Conservation (phyloP, 78 protist species). For the Dictyostelium brefeldianum region DNA sequence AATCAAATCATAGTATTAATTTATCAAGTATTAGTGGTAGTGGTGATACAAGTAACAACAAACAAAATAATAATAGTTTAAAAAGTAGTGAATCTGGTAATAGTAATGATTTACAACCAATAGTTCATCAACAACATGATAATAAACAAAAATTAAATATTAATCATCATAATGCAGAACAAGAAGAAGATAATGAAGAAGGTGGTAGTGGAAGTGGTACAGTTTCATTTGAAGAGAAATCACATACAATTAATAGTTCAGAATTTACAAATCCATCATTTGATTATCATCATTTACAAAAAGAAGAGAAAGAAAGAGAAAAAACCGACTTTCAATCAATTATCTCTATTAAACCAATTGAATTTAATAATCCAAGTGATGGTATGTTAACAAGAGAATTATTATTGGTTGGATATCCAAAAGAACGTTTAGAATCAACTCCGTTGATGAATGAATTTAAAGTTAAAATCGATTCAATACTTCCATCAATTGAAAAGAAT, state of each 20-base stretch:
- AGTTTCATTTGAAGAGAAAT: background rate
- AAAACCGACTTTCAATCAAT: background rate
- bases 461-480: background rate
- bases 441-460: background rate
- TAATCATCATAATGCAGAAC: background rate
- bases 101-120: background rate
- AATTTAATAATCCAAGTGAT: background rate
- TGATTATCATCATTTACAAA: background rate
- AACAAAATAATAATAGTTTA: background rate
- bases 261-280: background rate
- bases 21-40: background rate
- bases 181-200: background rate
- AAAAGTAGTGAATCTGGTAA: background rate
- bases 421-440: background rate
- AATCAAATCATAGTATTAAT: background rate
- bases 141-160: background rate
- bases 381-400: background rate
- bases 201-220: background rate
- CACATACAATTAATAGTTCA: background rate
- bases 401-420: background rate
- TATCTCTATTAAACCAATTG: background rate
- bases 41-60: too few species aligned
- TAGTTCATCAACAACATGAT: background rate
- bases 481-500: constrained; percentile 12
- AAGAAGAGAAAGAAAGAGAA: background rate